Base-by-base conservation (phyloP, 1,284 basidiomycete species). In the Anthracocystis setariae region DNA sequence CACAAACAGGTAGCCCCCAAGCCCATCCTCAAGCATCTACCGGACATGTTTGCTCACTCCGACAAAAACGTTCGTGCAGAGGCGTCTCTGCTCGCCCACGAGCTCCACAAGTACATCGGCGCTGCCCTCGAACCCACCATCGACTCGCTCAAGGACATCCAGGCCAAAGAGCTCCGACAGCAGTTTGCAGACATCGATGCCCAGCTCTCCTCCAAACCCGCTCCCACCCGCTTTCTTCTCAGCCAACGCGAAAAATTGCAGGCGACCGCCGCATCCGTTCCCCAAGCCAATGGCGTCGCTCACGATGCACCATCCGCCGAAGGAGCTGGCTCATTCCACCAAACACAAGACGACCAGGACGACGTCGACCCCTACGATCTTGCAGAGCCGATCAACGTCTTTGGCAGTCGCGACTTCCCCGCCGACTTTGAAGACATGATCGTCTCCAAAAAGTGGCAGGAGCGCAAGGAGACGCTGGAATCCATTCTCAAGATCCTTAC, bases 21-120 rank as follows among this genome's bases (percentile, higher is more conserved):
- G 50, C 89, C 90, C 5, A 86, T 98, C 20, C 86, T 98, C 54
- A 95, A 96, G 83, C 85, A 88, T 4, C 84, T 99, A 15, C 91
- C 94, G 17, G 96, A 94, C 85, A 92, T 98, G 61, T 99, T 98
- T 74, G 90, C 89, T 3, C 96, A 99, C 80, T 90, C 90, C 13
- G 96, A 99, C 85, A 98, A 98, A 85, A 91, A 89, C 33, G 96
- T 99, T 46, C 91, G 96, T 64, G 89, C 93, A 1, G 96, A 99
- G 75, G 95, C 94, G 35, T 89, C 89, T 0, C 85, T 86, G 38
- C 89, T 99, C 18, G 87, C 89, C 0, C 89, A 91, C 73, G 86
- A 87, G 3, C 85, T 98, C 7, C 95, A 98, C 85, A 90, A 91
- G 69, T 94, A 90, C 82, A 89, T 98, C 70, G 96, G 96, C 21